Conservation (phyloP, 495 filamentous ascomycete genomes). For the Clohesyomyces aquaticus region DNA sequence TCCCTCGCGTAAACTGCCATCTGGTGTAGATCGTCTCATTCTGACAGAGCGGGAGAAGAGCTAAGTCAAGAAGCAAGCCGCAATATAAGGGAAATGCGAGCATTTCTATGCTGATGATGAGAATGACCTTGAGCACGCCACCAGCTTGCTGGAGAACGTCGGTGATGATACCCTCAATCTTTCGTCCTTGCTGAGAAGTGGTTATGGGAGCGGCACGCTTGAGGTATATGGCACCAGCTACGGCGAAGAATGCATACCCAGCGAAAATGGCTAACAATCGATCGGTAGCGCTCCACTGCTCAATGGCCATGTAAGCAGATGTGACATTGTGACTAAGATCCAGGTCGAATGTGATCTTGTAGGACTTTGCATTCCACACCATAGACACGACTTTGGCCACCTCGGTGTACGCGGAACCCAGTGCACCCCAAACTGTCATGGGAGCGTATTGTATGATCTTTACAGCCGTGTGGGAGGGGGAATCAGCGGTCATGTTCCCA, state of each 20-base stretch:
- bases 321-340: slow-evolving; percentile 21
- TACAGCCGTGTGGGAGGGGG: neutral
- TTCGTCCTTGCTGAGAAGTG: slow-evolving; percentile 65
- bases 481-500: slow-evolving; percentile 12
- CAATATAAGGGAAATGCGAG: slow-evolving; percentile 96
- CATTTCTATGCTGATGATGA: slow-evolving; percentile 99
- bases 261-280: slow-evolving; percentile 76
- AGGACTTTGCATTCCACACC: slow-evolving; percentile 33
- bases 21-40: slow-evolving; percentile 74
- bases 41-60: slow-evolving; percentile 86
- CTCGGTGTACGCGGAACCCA: neutral
- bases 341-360: slow-evolving; percentile 37
- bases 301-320: slow-evolving; percentile 19
- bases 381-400: slow-evolving; percentile 1
- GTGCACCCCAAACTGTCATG: neutral
- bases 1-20: slow-evolving; percentile 71
- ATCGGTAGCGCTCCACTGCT: slow-evolving; percentile 75
- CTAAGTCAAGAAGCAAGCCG: slow-evolving; percentile 84
- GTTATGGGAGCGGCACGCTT: slow-evolving; percentile 67
- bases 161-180: slow-evolving; percentile 76
- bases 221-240: slow-evolving; percentile 78
- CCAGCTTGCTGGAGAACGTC: slow-evolving; percentile 89
- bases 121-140: slow-evolving; percentile 94
- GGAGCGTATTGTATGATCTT: slow-evolving; percentile 20
- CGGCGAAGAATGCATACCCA: slow-evolving; percentile 76